Evolutionary conservation across 1,139 yeast genomes (phyloP), one percentile per base, ranked within the genome.

Genomic region (Magnusiomyces ingens): DNA sequence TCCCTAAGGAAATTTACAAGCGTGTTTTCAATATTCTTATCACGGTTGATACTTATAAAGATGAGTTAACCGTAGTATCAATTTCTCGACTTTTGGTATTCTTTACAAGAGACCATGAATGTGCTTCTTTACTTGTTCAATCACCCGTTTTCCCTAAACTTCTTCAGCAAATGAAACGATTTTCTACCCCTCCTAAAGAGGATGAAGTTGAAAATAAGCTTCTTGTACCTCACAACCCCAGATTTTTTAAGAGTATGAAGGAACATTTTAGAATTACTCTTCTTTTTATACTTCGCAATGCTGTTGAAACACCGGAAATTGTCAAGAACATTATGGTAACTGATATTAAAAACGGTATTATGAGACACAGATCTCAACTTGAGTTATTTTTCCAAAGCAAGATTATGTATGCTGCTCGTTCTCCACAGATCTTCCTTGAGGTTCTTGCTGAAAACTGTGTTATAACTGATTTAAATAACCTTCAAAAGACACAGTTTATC

Each of bases 251-350:
- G 21, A n/a, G 21, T 42, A 12, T n/a, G 13, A 32, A 43, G 15
- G 67, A 66, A n/a, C 63, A 70, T 17, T 67, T 74, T 19, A 63
- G 65, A 35, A 62, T 65, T 11, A 58, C 67, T 1, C 46, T 67
- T 4, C 52, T 63, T 18, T 71, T 81, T 22, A 71, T 89, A 32
- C 68, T 84, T 3, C 77, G 96, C 63, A 75, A 86, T 52, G 81
- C 90, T 55, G 81, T 83, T 64, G 98, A 91, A 65, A 77, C 81
- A 1, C 68, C 71, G 0, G 76, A 75, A 0, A 70, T 80, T 15
- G 70, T 89, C 17, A 71, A 74, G 29, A 71, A 71, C 18, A 70
- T 78, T 46, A 79, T 88, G 66, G 64, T 56, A 51, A 22, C 71
- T 66, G 45, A 59, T 69, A 41, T 57, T 56, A 32, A 52, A 19